phyloP scores from a whole-genome alignment of 176 grass and related monocot genomes.

The Elymus sibiricus region DNA sequence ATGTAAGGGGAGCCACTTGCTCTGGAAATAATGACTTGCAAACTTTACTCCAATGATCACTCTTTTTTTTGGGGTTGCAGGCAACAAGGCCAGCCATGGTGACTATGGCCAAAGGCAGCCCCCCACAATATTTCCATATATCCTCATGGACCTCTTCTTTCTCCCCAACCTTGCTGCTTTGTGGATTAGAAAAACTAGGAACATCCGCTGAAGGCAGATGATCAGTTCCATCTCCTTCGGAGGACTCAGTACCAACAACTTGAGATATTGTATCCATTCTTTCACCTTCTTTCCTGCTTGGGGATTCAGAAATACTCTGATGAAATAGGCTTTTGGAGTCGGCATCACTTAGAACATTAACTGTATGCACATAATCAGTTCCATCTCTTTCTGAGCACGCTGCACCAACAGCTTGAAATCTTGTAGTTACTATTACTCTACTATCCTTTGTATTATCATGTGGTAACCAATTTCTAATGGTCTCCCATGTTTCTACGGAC shows the following conservation, averaged over 20 bases:
- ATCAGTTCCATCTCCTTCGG: too few species aligned
- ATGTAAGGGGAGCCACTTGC: too few species aligned
- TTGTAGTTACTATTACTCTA: not conserved
- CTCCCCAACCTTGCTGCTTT: not conserved
- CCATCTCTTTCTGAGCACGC: not conserved
- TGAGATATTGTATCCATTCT: not conserved
- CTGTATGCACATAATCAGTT: not conserved
- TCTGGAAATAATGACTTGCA: too few species aligned
- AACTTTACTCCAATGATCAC: too few species aligned
- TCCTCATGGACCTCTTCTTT: not conserved
- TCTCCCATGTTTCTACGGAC: not conserved
- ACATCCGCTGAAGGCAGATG: too few species aligned
- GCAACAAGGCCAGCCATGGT: too few species aligned
- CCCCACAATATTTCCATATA: not conserved
- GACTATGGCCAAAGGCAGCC: not conserved
- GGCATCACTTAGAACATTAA: not conserved
- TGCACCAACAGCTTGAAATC: not conserved
- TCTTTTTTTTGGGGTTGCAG: too few species aligned
- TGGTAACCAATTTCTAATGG: not conserved
- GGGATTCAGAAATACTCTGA: not conserved
- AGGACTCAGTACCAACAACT: not conserved
- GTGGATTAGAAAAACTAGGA: not conserved
- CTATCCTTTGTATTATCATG: not conserved
- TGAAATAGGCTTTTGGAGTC: not conserved
- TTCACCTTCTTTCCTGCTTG: not conserved